Evolutionary conservation across 2,329 filamentous ascomycete species (phyloP).

Genomic region (Colletotrichum sidae): DNA sequence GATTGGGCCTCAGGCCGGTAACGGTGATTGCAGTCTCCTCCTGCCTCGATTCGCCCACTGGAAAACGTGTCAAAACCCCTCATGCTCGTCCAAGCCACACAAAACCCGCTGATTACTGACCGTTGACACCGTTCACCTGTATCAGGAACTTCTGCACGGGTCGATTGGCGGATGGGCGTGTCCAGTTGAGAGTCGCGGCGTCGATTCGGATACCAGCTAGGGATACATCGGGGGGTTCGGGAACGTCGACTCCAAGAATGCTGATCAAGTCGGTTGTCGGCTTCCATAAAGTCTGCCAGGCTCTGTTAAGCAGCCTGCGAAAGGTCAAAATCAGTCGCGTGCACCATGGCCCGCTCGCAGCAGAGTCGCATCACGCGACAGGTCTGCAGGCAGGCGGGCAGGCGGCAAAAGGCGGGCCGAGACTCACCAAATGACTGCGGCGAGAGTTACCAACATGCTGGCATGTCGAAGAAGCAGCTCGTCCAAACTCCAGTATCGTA

Average conservation of each 20-base stretch:
- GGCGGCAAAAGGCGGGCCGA: constrained; percentile 10
- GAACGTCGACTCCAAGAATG: constrained; percentile 93
- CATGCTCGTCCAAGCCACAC: not conserved
- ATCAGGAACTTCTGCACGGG: constrained; percentile 89
- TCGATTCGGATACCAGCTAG: constrained; percentile 90
- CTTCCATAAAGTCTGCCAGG: constrained; percentile 89
- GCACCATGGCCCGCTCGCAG: not conserved
- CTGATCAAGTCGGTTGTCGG: constrained; percentile 91
- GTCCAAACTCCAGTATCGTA: constrained; percentile 54
- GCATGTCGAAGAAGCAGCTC: constrained; percentile 60
- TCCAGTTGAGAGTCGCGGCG: constrained; percentile 92
- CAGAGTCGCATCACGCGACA: not conserved
- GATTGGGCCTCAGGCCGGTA: constrained; percentile 84
- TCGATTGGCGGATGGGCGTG: constrained; percentile 72
- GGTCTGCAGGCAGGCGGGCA: constrained; percentile 12
- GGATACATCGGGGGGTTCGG: constrained; percentile 87
- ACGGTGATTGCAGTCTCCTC: constrained; percentile 92
- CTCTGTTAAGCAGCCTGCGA: constrained; percentile 82
- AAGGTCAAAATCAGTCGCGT: constrained; percentile 6
- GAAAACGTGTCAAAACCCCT: constrained; percentile 6
- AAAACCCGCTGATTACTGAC: constrained; percentile 59
- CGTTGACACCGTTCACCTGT: constrained; percentile 92
- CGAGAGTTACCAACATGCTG: constrained; percentile 66
- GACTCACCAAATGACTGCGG: constrained; percentile 65
- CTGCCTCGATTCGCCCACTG: constrained; percentile 85